Conservation (phyloP, 495 filamentous ascomycete species). For the Astrothelium macrocarpum region DNA sequence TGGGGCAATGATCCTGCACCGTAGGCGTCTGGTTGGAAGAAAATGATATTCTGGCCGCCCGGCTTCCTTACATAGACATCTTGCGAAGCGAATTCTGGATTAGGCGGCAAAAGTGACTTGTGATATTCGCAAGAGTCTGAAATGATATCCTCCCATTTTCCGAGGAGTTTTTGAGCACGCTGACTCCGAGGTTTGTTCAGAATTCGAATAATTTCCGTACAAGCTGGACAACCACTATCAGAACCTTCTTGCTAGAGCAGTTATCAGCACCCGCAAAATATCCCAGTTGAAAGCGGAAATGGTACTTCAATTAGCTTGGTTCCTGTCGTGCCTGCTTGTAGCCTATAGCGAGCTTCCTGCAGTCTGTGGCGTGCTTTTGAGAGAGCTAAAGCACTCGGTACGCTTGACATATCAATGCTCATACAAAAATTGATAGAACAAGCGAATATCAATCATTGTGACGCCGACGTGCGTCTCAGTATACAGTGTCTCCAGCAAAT, state of each 20-base stretch:
- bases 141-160: neutral
- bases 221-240: neutral
- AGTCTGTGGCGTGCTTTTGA: neutral
- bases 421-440: neutral
- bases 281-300: neutral
- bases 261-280: neutral
- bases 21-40: neutral
- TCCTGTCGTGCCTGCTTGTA: neutral
- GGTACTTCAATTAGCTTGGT: neutral
- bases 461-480: no score
- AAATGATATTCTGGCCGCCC: neutral
- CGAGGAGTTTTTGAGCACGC: neutral
- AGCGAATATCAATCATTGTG: no score
- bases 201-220: neutral
- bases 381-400: neutral
- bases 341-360: neutral
- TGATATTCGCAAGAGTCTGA: neutral
- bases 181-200: neutral
- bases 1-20: neutral
- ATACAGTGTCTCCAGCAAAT: no score
- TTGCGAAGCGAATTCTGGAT: conserved; percentile 33
- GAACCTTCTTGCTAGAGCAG: no score
- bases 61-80: conserved; percentile 53
- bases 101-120: neutral
- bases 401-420: neutral